These are phyloP conservation scores for Blastobotrys elegans DNA, from an alignment of 1,139 yeast species.

Conservation along the genomic window DNA sequence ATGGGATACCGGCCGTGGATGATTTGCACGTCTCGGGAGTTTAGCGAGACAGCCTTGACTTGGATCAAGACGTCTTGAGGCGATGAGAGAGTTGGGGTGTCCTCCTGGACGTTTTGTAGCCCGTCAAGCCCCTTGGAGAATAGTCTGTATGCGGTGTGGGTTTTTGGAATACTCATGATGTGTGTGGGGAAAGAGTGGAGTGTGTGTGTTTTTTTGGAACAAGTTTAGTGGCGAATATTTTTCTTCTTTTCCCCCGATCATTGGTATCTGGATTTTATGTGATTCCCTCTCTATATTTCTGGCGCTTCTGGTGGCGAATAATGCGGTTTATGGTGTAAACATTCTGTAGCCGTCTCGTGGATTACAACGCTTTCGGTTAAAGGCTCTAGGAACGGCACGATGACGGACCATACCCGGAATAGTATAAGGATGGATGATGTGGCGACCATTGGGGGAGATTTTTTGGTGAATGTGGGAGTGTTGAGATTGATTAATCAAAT, in stretches of 20 bases:
- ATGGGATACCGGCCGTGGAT: conserved; percentile 16
- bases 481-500: too few species aligned
- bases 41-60: conserved; percentile 21
- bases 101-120: conserved; percentile 10
- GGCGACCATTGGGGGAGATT: too few species aligned
- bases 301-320: too few species aligned
- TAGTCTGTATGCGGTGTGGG: conserved; percentile 15
- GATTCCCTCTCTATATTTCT: too few species aligned
- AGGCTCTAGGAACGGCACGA: conserved; percentile 1
- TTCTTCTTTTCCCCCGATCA: too few species aligned
- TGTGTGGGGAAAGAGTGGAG: too few species aligned
- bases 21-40: conserved; percentile 22
- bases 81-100: conserved; percentile 13
- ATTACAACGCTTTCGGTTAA: background rate
- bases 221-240: too few species aligned
- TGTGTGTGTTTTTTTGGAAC: too few species aligned
- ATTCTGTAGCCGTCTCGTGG: too few species aligned
- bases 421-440: background rate
- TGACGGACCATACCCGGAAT: background rate
- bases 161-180: conserved; percentile 8
- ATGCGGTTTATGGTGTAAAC: too few species aligned
- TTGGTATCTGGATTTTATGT: too few species aligned
- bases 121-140: conserved; percentile 10
- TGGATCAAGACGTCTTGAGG: conserved; percentile 19
- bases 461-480: too few species aligned